Evolutionary conservation across 495 filamentous ascomycete species (phyloP), one percentile per base, ranked within the genome.

Genomic region (Talaromyces nanjingensis): DNA sequence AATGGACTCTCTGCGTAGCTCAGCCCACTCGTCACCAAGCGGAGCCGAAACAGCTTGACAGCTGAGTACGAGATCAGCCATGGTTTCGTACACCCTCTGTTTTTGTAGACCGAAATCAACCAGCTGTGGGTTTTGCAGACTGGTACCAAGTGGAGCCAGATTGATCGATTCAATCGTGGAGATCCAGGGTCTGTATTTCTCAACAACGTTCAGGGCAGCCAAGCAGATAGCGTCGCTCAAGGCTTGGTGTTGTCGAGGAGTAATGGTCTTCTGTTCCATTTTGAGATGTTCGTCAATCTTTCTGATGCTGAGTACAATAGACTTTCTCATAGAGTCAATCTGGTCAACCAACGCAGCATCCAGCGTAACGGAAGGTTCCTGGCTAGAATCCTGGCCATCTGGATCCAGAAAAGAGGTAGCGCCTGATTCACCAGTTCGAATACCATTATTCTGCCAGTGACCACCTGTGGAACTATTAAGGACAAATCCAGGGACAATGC

Each of bases 21-120:
- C 92, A 22, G 92, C 85, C 94, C 94, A 98, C 74, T 98, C 94
- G 71, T 98, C 94, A 11, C 88, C 90, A 31, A 98, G 78, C 37
- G 96, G 93, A 14, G 91, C 90, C 11, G 93, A 89, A 11, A 97
- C 87, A 7, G 86, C 86, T 73, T 98, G 93, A 71, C 92, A 96
- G 62, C 87, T 86, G 20, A 97, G 71, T 12, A 97, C 75, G 53
- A 98, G 83, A 70, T 98, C 94, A 52, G 91, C 91, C 64, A 96
- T 89, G 22, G 90, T 88, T 75, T 98, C 94, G 72, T 97, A 97
- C 34, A 96, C 76, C 64, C 87, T 86, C 71, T 98, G 94, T 76
- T 97, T 98, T 68, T 94, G 91, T 31, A 86, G 82, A 67, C 86
- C 86, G 71, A 96, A 97, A 68, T 98, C 94, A 33, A 89, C 83